Base-by-base conservation (phyloP, 2,329 filamentous ascomycete genomes). In the Trichophyton equinum region DNA sequence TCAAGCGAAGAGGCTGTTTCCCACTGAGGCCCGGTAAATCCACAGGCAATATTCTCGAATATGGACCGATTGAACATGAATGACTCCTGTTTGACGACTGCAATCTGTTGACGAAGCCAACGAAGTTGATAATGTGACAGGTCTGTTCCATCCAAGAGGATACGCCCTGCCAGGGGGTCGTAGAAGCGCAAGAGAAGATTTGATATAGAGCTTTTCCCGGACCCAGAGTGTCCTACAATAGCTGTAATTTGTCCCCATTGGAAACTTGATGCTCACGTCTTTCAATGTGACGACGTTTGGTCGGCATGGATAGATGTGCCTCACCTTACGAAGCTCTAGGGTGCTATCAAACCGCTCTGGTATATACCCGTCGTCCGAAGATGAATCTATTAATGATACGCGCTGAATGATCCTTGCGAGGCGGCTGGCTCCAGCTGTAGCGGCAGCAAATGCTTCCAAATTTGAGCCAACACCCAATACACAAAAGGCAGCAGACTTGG, bases 381-480 rank as follows among this genome's bases (percentile, higher is more conserved):
- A 81, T 0, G 89, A 83, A 67, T 95, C 86, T 53, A 95, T 78
- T 0, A 88, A 88, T 0, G 89, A 94, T 2, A 77, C 69, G 58
- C 90, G 85, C 71, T 94, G 88, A 65, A 95, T 94, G 5, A 89
- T 91, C 70, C 84, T 87, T 76, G 85, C 92, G 64, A 95, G 91
- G 76, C 94, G 92, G 61, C 82, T 81, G 3, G 87, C 88, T 1
- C 89, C 89, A 22, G 87, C 86, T 3, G 89, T 74, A 42, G 83
- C 85, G 4, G 84, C 86, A 1, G 84, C 85, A 67, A 94, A 91
- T 33, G 89, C 86, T 71, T 90, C 87, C 2, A 85, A 71, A 66
- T 92, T 88, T 1, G 89, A 88, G 0, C 86, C 85, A 25, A 91
- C 83, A 65, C 89, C 90, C 55, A 88, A 87, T 8, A 95, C 77